These are phyloP conservation scores for Tilletia setariae DNA, from an alignment of 1,284 basidiomycete genomes.

Conservation along the genomic window DNA sequence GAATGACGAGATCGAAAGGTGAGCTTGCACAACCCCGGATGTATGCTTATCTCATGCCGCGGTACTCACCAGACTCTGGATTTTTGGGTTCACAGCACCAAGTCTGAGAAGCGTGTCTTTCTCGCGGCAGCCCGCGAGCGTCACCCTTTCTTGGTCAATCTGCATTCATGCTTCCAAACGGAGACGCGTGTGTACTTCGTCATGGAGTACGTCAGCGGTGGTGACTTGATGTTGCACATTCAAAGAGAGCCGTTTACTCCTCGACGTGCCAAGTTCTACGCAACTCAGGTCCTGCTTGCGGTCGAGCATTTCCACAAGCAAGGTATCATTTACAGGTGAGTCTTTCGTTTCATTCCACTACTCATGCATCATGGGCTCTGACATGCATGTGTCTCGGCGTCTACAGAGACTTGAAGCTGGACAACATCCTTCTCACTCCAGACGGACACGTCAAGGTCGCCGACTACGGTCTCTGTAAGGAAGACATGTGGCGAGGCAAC, in stretches of 20 bases:
- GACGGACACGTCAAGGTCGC: slow-evolving; percentile 99
- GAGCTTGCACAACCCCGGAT: slow-evolving; percentile 27
- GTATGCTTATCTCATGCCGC: slow-evolving; percentile 18
- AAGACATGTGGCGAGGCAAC: slow-evolving; percentile 94
- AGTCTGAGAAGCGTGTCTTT: slow-evolving; percentile 98
- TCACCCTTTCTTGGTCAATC: slow-evolving; percentile 92
- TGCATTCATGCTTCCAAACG: slow-evolving; percentile 99
- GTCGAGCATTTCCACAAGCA: slow-evolving; percentile 97
- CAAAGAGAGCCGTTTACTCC: slow-evolving; percentile 77
- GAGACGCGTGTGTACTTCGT: slow-evolving; percentile 90
- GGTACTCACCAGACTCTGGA: slow-evolving; percentile 22
- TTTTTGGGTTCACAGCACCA: slow-evolving; percentile 65
- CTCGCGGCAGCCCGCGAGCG: slow-evolving; percentile 90
- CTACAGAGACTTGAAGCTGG: slow-evolving; percentile 86
- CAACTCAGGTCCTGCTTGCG: slow-evolving; percentile 90
- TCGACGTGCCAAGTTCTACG: slow-evolving; percentile 92
- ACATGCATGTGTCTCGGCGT: neutral
- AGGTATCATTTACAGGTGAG: slow-evolving; percentile 70
- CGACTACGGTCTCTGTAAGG: slow-evolving; percentile 98
- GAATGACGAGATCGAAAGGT: slow-evolving; percentile 99
- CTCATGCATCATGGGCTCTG: neutral
- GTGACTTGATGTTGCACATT: slow-evolving; percentile 77
- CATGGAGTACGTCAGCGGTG: slow-evolving; percentile 72
- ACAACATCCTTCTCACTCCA: slow-evolving; percentile 87
- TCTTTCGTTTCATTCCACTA: neutral